Conservation (phyloP, 768 basidiomycete species). For the Termitomyces sp. region DNA sequence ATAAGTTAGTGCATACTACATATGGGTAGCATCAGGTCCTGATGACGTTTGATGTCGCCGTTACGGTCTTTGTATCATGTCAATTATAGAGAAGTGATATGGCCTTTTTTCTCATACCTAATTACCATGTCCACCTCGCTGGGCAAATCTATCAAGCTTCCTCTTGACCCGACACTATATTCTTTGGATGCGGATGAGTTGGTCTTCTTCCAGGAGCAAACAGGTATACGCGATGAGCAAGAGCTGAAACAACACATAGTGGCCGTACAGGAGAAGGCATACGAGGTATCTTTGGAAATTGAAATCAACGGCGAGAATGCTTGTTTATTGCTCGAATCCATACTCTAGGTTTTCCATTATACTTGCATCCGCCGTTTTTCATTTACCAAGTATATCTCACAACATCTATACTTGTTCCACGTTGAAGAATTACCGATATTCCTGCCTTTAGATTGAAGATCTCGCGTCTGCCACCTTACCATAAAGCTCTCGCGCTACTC, state of each 20-base stretch:
- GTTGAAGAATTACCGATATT: neutral
- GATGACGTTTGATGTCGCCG: no score
- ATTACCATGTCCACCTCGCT: neutral
- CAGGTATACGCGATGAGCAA: slow-evolving; percentile 32
- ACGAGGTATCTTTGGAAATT: neutral
- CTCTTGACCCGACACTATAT: slow-evolving; percentile 23
- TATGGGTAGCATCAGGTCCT: neutral
- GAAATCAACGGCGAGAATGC: neutral
- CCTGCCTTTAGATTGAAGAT: slow-evolving; percentile 17
- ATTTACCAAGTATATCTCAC: slow-evolving; percentile 25
- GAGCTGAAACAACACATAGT: slow-evolving; percentile 38
- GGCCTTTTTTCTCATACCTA: neutral
- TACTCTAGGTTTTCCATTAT: slow-evolving; percentile 29
- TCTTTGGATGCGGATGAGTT: slow-evolving; percentile 22
- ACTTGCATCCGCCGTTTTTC: slow-evolving; percentile 33
- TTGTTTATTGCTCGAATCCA: neutral
- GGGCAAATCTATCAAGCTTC: neutral
- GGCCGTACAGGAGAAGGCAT: slow-evolving; percentile 31
- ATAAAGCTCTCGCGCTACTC: slow-evolving; percentile 12
- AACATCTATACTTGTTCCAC: neutral
- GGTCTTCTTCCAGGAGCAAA: slow-evolving; percentile 31
- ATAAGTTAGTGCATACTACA: neutral
- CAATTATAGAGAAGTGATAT: neutral
- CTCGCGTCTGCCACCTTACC: slow-evolving; percentile 17
- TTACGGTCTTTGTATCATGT: neutral